Evolutionary conservation across 352 stramenopile species (phyloP).

Genomic region (Phytophthora colocasiae): DNA sequence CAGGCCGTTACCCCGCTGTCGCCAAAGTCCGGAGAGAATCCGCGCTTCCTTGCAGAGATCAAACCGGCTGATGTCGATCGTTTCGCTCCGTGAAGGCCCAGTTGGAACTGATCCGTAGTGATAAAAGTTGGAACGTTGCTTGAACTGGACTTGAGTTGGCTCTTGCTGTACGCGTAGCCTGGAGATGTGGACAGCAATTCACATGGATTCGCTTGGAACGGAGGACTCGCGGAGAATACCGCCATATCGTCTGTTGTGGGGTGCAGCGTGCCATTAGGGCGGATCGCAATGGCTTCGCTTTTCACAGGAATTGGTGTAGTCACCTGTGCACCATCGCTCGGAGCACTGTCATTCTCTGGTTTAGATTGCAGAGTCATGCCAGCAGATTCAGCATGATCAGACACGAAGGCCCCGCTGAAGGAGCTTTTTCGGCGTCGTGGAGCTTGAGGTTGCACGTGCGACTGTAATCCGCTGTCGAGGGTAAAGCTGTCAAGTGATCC

Average conservation of each 20-base stretch:
- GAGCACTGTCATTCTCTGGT: constrained; percentile 8
- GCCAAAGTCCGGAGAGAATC: constrained; percentile 73
- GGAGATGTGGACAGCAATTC: constrained; percentile 78
- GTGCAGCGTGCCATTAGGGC: neutral
- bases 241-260: constrained; percentile 29
- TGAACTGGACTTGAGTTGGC: constrained; percentile 53
- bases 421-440: constrained; percentile 45
- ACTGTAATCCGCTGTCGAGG: constrained; percentile 41
- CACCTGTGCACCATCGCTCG: neutral
- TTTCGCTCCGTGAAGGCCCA: constrained; percentile 33
- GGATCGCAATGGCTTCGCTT: constrained; percentile 27
- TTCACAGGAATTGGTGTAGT: constrained; percentile 5
- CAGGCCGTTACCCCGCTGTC: constrained; percentile 62
- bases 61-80: constrained; percentile 19
- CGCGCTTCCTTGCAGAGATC: constrained; percentile 41
- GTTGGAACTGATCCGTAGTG: constrained; percentile 61
- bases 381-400: constrained; percentile 32
- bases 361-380: neutral
- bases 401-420: constrained; percentile 53
- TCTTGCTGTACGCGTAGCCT: constrained; percentile 79
- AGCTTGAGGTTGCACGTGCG: constrained; percentile 19
- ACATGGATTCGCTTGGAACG: constrained; percentile 71
- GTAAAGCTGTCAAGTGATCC: constrained; percentile 77
- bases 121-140: constrained; percentile 62
- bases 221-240: constrained; percentile 57